A percentile compares a stretch with the other conserved stretches of the same genome.
Conservation (phyloP, 768 basidiomycete species). For the Suillus cothurnatus region DNA sequence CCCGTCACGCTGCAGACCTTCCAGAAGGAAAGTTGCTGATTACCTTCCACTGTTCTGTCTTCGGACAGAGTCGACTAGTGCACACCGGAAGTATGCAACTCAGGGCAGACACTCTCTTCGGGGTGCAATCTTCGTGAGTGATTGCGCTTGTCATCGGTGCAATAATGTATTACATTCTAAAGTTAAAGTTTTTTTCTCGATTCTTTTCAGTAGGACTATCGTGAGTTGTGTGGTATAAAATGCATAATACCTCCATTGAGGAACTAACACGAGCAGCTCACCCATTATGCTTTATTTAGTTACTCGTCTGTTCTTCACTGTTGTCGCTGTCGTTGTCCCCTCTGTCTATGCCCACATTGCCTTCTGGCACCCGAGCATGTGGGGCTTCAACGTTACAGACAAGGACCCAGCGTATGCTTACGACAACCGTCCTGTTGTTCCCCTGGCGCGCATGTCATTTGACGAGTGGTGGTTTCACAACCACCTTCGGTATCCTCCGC, state of each 20-base stretch:
- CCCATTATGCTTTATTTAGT: conserved; percentile 6
- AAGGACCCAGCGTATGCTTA: conserved; percentile 26
- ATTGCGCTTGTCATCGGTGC: not conserved
- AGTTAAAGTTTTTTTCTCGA: not conserved
- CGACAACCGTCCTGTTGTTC: conserved; percentile 40
- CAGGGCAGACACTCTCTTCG: not conserved
- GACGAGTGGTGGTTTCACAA: conserved; percentile 42
- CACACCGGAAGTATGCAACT: conserved; percentile 1
- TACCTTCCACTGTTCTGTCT: not conserved
- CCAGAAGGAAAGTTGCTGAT: not conserved
- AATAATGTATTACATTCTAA: not conserved
- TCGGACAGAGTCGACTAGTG: not conserved
- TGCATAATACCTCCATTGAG: not conserved
- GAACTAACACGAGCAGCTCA: not conserved
- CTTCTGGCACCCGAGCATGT: conserved; percentile 38
- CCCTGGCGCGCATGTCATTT: conserved; percentile 34
- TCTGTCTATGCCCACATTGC: conserved; percentile 17
- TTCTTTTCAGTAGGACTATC: not conserved
- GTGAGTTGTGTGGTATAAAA: not conserved
- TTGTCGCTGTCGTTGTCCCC: not conserved
- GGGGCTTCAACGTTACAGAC: conserved; percentile 40
- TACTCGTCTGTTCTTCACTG: not conserved
- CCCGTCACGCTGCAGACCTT: not conserved
- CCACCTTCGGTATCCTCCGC: conserved; percentile 34
- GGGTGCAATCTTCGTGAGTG: not conserved